Conservation (phyloP, 352 stramenopile genomes). For the Phytophthora sojae region DNA sequence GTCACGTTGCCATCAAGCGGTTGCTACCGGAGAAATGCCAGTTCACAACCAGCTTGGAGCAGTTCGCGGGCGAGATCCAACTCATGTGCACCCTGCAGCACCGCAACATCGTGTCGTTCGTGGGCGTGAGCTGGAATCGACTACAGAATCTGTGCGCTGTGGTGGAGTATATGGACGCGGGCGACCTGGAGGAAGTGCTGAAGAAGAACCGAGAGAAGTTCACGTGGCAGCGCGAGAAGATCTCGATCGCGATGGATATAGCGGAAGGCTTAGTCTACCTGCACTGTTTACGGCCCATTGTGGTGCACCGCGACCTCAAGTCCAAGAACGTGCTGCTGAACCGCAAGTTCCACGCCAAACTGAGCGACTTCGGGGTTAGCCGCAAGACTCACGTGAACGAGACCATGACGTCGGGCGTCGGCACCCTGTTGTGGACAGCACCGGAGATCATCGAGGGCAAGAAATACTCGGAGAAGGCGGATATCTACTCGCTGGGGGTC, state of each 20-base stretch:
- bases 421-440: slow-evolving; percentile 86
- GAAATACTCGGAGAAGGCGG: slow-evolving; percentile 88
- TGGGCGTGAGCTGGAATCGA: slow-evolving; percentile 75
- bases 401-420: slow-evolving; percentile 81
- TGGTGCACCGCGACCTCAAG: slow-evolving; percentile 64
- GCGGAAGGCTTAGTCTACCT: slow-evolving; percentile 88
- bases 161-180: slow-evolving; percentile 84
- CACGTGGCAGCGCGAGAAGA: slow-evolving; percentile 75
- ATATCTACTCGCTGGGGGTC: slow-evolving; percentile 91
- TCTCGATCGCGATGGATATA: slow-evolving; percentile 85
- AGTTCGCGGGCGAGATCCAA: slow-evolving; percentile 78
- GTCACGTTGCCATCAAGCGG: slow-evolving; percentile 79
- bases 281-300: slow-evolving; percentile 69
- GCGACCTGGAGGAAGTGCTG: slow-evolving; percentile 70
- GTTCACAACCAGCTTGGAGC: slow-evolving; percentile 56
- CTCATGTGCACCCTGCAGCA: slow-evolving; percentile 79
- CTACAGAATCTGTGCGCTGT: slow-evolving; percentile 77
- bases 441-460: slow-evolving; percentile 90
- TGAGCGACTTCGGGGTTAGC: slow-evolving; percentile 91
- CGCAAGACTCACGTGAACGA: slow-evolving; percentile 76
- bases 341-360: slow-evolving; percentile 68
- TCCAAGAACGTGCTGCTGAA: slow-evolving; percentile 61
- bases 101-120: slow-evolving; percentile 78
- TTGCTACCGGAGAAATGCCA: slow-evolving; percentile 70
- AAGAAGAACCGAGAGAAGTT: slow-evolving; percentile 60